Conservation (phyloP, 345 rosid species). For the Schrenkiella parvula region DNA sequence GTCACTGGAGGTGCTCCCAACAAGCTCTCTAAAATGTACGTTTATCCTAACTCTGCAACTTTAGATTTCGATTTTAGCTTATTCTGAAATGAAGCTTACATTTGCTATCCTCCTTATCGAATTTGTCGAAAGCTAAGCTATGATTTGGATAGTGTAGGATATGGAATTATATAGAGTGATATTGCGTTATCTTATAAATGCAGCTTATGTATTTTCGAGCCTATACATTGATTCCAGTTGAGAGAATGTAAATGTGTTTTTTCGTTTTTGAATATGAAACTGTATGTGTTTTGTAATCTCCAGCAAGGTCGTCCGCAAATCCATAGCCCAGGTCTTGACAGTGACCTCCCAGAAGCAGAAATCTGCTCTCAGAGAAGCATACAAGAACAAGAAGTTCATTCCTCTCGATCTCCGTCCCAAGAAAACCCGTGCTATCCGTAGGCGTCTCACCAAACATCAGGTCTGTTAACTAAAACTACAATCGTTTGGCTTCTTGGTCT, state of each 20-base stretch:
- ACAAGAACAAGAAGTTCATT: slow-evolving; percentile 78
- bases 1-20: slow-evolving; percentile 62
- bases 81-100: neutral
- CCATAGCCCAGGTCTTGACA: slow-evolving; percentile 89
- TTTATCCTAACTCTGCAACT: neutral
- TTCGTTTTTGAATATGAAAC: neutral
- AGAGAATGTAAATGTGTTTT: neutral
- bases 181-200: too few species aligned
- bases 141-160: neutral
- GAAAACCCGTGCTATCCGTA: slow-evolving; percentile 92
- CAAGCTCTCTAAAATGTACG: slow-evolving; percentile 56
- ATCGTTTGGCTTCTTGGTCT: too few species aligned
- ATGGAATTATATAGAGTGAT: neutral
- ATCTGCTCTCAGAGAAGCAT: slow-evolving; percentile 76
- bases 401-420: slow-evolving; percentile 99
- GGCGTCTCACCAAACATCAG: slow-evolving; percentile 91
- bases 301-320: slow-evolving; percentile 93
- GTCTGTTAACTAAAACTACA: slow-evolving; percentile 17
- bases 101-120: neutral
- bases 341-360: slow-evolving; percentile 92
- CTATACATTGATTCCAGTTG: neutral
- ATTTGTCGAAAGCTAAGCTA: neutral
- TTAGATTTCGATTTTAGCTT: neutral
- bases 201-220: too few species aligned
- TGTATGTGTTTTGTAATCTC: slow-evolving; percentile 10